A percentile compares a stretch with the other conserved stretches of the same genome.
These are phyloP conservation scores for Houttuynia cordata DNA, from an alignment of 164 flowering plant species.

Conservation along the genomic window DNA sequence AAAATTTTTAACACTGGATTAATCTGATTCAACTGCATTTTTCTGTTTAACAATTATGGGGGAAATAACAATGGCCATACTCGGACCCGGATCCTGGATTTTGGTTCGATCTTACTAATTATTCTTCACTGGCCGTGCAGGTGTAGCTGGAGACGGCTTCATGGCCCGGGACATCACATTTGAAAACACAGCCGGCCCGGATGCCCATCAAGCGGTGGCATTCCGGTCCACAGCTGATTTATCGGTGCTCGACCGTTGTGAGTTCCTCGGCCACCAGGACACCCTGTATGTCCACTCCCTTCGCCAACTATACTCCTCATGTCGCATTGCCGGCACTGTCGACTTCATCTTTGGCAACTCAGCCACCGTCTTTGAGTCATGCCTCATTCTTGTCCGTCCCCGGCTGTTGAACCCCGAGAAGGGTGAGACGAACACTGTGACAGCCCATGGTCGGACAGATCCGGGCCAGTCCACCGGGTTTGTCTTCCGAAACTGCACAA, in stretches of 20 bases:
- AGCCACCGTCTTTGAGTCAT: constrained; percentile 11
- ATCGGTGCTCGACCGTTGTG: constrained; percentile 9
- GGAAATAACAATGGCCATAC: not conserved
- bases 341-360: constrained; percentile 17
- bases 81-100: not conserved
- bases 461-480: constrained; percentile 76
- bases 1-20: too few relatives aligned
- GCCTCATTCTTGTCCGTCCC: constrained; percentile 7
- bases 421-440: constrained; percentile 13
- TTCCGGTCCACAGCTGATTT: constrained; percentile 11
- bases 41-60: too few relatives aligned
- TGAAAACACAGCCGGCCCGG: constrained; percentile 14
- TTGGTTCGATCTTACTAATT: too few relatives aligned
- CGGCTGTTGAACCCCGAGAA: constrained; percentile 5
- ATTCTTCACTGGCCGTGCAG: not conserved
- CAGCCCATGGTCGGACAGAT: constrained; percentile 49
- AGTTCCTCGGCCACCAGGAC: constrained; percentile 17
- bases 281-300: constrained; percentile 16
- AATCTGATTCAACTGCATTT: too few relatives aligned
- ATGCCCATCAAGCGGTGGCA: constrained; percentile 15
- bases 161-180: constrained; percentile 13
- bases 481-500: constrained; percentile 49
- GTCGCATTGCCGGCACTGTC: constrained; percentile 10
- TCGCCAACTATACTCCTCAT: constrained; percentile 13
- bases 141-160: constrained; percentile 17